Evolutionary conservation across 305 asterid genomes (phyloP).

Genomic region (Solanum hybrid): DNA sequence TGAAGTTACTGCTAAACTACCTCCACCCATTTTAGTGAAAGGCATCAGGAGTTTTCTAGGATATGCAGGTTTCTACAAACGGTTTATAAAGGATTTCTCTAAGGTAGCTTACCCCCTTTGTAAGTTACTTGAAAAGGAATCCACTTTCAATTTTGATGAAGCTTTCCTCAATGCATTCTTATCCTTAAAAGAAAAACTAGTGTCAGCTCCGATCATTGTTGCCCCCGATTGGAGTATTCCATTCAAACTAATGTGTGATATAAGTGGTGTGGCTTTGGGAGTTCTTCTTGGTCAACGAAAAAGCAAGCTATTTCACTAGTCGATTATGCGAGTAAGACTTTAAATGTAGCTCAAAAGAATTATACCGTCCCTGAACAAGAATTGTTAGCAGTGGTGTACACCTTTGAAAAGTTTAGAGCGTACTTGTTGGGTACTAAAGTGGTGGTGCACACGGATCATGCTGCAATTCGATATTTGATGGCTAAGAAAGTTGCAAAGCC

Average conservation of each 20-base stretch:
- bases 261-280: background rate
- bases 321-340: background rate
- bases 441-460: background rate
- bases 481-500: background rate
- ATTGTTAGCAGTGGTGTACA: background rate
- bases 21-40: background rate
- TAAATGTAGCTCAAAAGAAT: background rate
- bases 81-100: too few species aligned
- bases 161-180: background rate
- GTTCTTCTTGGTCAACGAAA: background rate
- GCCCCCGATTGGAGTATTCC: background rate
- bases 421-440: background rate
- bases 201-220: background rate
- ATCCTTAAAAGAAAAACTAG: too few species aligned
- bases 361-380: background rate
- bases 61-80: background rate
- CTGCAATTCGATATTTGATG: too few species aligned
- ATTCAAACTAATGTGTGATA: background rate
- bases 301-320: background rate
- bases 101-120: background rate
- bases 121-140: too few species aligned
- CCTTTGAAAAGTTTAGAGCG: background rate
- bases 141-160: background rate
- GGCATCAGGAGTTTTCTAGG: background rate
- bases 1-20: too few species aligned